These are phyloP conservation scores for Zizania latifolia DNA, from an alignment of 176 grass and related monocot species.

Conservation along the genomic window DNA sequence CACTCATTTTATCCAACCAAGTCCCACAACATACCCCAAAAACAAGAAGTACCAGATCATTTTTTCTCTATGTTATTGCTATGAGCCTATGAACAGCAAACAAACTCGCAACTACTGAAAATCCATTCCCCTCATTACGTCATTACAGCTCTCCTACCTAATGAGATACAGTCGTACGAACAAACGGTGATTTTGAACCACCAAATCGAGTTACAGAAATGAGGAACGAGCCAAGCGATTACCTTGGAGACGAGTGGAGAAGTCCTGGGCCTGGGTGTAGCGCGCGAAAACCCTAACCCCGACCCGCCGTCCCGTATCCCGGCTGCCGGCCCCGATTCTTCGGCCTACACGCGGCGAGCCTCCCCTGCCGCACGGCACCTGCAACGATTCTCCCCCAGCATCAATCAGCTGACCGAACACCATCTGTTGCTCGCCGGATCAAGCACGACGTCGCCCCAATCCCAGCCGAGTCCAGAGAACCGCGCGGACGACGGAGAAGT, in stretches of 20 bases:
- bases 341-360: slow-evolving; percentile 33
- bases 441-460: not conserved
- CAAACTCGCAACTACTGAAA: not conserved
- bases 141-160: not conserved
- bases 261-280: slow-evolving; percentile 64
- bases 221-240: not conserved
- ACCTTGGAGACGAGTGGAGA: slow-evolving; percentile 72
- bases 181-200: not conserved
- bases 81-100: not conserved
- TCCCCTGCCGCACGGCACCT: slow-evolving; percentile 4
- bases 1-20: not conserved
- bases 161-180: not conserved
- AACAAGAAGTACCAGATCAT: no score
- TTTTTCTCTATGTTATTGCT: not conserved
- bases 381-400: not conserved
- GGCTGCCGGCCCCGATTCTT: not conserved
- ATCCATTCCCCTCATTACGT: not conserved
- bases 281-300: slow-evolving; percentile 44
- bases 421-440: no score
- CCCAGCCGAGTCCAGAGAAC: not conserved
- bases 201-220: not conserved
- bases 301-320: not conserved
- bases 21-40: not conserved
- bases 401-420: no score
- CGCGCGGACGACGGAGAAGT: not conserved